Base-by-base conservation (phyloP, 306 rosid genomes). In the Fragaria vesca region DNA sequence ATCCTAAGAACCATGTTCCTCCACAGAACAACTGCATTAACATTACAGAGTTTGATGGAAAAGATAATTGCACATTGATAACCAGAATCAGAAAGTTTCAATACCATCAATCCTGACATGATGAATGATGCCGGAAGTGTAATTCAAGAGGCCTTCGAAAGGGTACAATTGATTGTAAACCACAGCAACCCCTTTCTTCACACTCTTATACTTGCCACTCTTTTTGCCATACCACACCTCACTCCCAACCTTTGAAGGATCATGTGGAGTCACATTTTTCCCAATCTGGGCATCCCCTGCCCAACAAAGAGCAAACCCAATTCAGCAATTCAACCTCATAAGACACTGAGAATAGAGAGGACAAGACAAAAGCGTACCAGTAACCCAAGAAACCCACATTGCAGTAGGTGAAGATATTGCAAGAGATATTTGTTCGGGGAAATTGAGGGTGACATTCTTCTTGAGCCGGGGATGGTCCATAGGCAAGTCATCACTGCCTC, bases 241-340 rank as follows among this genome's bases (percentile, higher is more conserved):
- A 63, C 96, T 89, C 57, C 81, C 87, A 74, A 88, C 81, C 42
- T 86, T 80, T 67, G 93, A 75, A 66, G 98, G 96, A 82, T 89
- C 90, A 78, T 83, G 76, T 16, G 91, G 88, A 20, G 91, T 94
- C 83, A 88, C 93, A 76, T 89, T 88, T 36, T 79, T 58, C 47
- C 96, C 98, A 86, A 92, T 81, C 86, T 90, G 93, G 60, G 98
- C 93, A 79, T 90, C 90, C 88, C 97, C 98, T 92, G 80, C 68
- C 78, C 81, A 89, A 78, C 45, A 69, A 57, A 66, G 69, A 75
- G 28, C 76, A 42, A 81, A 76, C 81, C 79, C 73, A 77, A 6
- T 55, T 66, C 66, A 80, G 17, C 73, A 67, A 9, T 40, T 76
- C 71, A 32, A 40, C 54, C 61, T 48, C 20, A 58, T 10, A 80